A percentile compares a stretch with the other conserved stretches of the same genome.
phyloP scores from a whole-genome alignment of 2,329 filamentous ascomycete species.

The Colletotrichum sp. region DNA sequence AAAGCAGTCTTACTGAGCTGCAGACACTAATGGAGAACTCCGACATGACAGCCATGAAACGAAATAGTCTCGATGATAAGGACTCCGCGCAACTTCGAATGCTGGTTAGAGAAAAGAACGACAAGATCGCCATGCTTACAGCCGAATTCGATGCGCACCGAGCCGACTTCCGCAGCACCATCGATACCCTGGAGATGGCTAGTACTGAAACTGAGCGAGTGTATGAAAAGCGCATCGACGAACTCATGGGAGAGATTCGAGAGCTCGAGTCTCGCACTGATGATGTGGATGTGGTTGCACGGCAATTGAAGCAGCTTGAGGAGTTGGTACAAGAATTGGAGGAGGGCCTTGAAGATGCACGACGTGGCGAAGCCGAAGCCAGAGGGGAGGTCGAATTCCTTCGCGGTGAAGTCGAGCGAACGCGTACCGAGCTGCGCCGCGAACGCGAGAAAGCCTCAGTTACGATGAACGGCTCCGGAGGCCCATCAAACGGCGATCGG shows the following conservation, averaged over 20 bases:
- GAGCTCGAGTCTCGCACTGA: slow-evolving; percentile 83
- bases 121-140: slow-evolving; percentile 92
- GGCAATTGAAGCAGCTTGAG: slow-evolving; percentile 92
- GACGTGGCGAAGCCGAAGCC: slow-evolving; percentile 92
- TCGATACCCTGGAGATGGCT: slow-evolving; percentile 94
- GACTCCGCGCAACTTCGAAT: slow-evolving; percentile 79
- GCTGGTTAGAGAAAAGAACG: slow-evolving; percentile 92
- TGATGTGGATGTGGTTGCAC: slow-evolving; percentile 90
- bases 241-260: slow-evolving; percentile 81
- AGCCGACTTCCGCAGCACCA: slow-evolving; percentile 94
- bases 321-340: slow-evolving; percentile 96
- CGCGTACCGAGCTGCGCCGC: slow-evolving; percentile 82
- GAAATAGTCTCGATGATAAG: slow-evolving; percentile 65
- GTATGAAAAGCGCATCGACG: slow-evolving; percentile 91
- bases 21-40: slow-evolving; percentile 69
- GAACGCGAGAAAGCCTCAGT: slow-evolving; percentile 84
- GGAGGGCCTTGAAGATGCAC: slow-evolving; percentile 93
- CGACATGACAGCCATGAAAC: slow-evolving; percentile 45
- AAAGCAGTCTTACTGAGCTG: slow-evolving; percentile 82
- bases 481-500: slow-evolving; percentile 40
- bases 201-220: slow-evolving; percentile 95
- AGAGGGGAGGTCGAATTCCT: slow-evolving; percentile 95
- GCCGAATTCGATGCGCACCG: slow-evolving; percentile 94
- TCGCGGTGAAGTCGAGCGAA: slow-evolving; percentile 91
- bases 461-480: slow-evolving; percentile 52